Base-by-base conservation (phyloP, 2,329 filamentous ascomycete genomes). In the Nemania abortiva region DNA sequence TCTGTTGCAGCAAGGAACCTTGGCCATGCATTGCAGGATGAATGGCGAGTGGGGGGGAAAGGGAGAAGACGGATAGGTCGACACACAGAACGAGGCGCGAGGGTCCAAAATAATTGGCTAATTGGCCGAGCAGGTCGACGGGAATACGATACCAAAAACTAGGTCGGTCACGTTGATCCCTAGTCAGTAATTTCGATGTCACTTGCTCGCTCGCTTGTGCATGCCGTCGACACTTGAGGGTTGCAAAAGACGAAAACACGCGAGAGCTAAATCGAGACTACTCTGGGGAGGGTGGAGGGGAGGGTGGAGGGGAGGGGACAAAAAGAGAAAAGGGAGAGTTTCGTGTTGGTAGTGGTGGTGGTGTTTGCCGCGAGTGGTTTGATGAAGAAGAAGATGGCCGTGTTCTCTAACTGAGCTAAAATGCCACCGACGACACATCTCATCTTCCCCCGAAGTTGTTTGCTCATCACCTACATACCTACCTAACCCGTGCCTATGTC, bases 21-120 rank as follows among this genome's bases (percentile, higher is more conserved):
- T 61, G 60, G 63, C 66, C 68, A 71, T 72, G 66, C 70, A 70
- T 63, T 53, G 65, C 63, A 64, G 61, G 63, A 68, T 39, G 45
- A 59, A 57, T 57, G 64, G 64, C 37, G 61, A 62, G 68, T 49
- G 69, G 54, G 60, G 37, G 53, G 37, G 15, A 54, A 47, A 22
- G 34, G 31, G 11, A 53, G 7, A 10, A 20, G 7, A 52, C n/a
- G 49, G 49, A 61, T 55, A 55, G 54, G 49, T 54, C 20, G 52
- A 65, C 50, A 64, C 18, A 65, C 37, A 52, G 20, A 53, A 29
- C 39, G 52, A 37, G 57, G 27, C 50, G 49, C 18, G 11, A 49
- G 57, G 45, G 50, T 31, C 52, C 6, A 15, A 34, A 54, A 59
- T 59, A 31, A 63, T 56, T 63, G 65, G 59, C 54, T 47, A 42